Base-by-base conservation (phyloP, 2,329 filamentous ascomycete genomes). In the Ceratocystiopsis minuta region DNA sequence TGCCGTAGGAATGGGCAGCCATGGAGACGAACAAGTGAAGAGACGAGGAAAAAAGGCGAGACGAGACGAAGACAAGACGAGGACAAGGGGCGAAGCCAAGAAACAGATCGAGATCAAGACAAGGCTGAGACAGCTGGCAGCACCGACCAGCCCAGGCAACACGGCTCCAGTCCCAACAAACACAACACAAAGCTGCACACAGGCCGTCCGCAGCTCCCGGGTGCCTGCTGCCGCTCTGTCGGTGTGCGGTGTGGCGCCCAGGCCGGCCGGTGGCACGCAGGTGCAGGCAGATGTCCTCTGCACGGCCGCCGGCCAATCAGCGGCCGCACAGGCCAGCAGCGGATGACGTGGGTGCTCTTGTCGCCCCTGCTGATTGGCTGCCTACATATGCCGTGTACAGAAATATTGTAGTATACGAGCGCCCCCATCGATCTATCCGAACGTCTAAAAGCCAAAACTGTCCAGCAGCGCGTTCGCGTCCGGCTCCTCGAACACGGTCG, bases 401-500 rank as follows among this genome's bases (percentile, higher is more conserved):
- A 12, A 13, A 33, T 33, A 33, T 34, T n/a, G 7, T 6, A 35
- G 5, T 11, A 35, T 6, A 35, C 7, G 6, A 17, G 10, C n/a
- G n/a, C 11, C 34, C 3, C 9, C 16, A 37, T 18, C 11, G 12
- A 4, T 15, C 16, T 37, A 18, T 9, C 12, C 16, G 15, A 14
- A 12, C 7, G 9, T 12, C 52, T 51, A 96, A 55, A 96, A 90
- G 1, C 88, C 88, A 68, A 96, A 96, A 57, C 74, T 87, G 65
- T 96, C 88, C 52, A 96, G 66, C 54, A 98, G 61, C 45, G 84
- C 88, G 56, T 75, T 84, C 24, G 82, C 72, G 61, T 93, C 86
- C n/a, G 90, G 90, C 59, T 98, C 90, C 52, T 92, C 71, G 56
- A 96, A 96, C 48, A 79, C 76, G 16, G 80, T 85, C 2, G 85